phyloP scores from a whole-genome alignment of 2,329 filamentous ascomycete genomes.

The Paecilomyces sp. region DNA sequence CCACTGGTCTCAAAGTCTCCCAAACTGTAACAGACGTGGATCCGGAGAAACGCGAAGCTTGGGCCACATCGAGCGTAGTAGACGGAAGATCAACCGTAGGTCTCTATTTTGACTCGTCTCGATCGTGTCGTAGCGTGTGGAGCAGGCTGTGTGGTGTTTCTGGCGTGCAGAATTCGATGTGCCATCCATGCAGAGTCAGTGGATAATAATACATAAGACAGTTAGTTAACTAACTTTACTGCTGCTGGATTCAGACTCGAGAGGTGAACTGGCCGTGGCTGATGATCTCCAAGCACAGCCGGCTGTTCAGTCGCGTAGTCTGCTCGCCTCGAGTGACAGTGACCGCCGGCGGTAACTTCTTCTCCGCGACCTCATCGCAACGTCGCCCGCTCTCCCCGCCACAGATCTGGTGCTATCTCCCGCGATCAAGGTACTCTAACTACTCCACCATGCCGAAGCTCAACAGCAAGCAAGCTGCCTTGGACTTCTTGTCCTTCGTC shows the following conservation, averaged over 20 bases:
- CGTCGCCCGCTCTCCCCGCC: background rate
- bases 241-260: background rate
- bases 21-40: background rate
- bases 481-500: conserved; percentile 88
- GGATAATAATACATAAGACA: background rate
- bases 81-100: background rate
- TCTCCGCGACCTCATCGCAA: background rate
- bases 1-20: background rate
- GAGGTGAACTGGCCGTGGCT: background rate
- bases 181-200: background rate
- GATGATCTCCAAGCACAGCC: conserved; percentile 1
- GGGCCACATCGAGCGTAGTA: background rate
- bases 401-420: background rate
- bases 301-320: background rate
- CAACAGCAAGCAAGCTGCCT: conserved; percentile 44
- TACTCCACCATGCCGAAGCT: conserved; percentile 17
- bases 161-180: background rate
- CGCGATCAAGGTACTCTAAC: conserved; percentile 6
- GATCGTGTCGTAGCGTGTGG: background rate
- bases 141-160: background rate
- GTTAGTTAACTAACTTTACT: background rate
- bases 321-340: conserved; percentile 1
- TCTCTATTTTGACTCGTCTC: background rate
- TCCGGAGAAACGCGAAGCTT: background rate
- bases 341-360: background rate